Conservation (phyloP, 148 eudicot species). For the Camellia japonica region DNA sequence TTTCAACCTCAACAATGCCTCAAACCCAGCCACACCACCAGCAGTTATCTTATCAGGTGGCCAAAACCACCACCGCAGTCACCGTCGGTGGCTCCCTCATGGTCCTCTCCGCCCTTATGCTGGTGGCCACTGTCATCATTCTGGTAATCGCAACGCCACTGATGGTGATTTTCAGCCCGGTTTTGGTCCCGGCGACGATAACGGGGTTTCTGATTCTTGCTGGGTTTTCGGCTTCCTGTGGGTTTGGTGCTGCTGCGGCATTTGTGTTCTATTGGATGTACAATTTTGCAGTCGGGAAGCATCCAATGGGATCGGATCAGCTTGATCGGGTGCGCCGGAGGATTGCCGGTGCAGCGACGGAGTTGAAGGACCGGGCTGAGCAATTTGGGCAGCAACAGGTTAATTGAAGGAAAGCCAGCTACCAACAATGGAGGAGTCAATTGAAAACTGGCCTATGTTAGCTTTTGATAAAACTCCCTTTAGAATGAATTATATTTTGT, state of each 20-base stretch:
- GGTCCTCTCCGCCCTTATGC: slow-evolving; percentile 34
- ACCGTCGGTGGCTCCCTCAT: slow-evolving; percentile 38
- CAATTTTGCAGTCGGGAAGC: slow-evolving; percentile 32
- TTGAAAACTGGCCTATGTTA: too few species aligned
- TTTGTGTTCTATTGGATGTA: slow-evolving; percentile 43
- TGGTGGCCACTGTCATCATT: slow-evolving; percentile 41
- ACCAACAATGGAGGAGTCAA: too few species aligned
- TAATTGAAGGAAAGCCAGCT: neutral
- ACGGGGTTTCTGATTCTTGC: slow-evolving; percentile 20
- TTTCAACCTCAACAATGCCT: neutral
- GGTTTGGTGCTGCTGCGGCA: slow-evolving; percentile 30
- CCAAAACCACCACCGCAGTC: slow-evolving; percentile 41
- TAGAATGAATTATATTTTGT: too few species aligned
- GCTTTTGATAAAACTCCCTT: too few species aligned
- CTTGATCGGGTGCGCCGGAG: slow-evolving; percentile 26
- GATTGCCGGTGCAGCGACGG: slow-evolving; percentile 28
- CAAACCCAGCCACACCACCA: slow-evolving; percentile 8
- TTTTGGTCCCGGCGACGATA: slow-evolving; percentile 39
- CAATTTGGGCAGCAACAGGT: slow-evolving; percentile 15
- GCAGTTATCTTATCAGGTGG: slow-evolving; percentile 29
- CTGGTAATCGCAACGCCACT: slow-evolving; percentile 35
- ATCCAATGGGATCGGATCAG: slow-evolving; percentile 36
- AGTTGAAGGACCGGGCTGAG: slow-evolving; percentile 34
- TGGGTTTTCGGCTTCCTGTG: slow-evolving; percentile 37
- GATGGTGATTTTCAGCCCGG: slow-evolving; percentile 44